Evolutionary conservation across 805 yeast species (phyloP).

Genomic region (Candida rishiriensis): DNA sequence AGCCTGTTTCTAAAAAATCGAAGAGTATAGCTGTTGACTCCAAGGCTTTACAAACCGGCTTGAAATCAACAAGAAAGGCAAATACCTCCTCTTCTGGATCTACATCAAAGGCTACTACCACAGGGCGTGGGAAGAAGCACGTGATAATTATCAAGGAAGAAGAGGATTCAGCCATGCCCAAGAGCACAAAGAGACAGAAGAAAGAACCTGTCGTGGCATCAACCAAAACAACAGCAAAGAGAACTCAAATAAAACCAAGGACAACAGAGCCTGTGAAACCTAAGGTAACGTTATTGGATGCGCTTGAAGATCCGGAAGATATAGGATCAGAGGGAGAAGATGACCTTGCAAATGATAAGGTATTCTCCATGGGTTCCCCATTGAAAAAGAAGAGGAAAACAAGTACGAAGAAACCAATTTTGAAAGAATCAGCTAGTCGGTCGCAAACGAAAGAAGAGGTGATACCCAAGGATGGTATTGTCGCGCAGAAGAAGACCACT

Average conservation of each 20-base stretch:
- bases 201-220: neutral
- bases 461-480: neutral
- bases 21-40: too few species aligned
- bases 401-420: neutral
- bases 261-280: too few species aligned
- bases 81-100: too few species aligned
- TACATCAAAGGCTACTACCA: neutral
- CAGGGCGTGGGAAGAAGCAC: neutral
- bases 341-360: conserved; percentile 4
- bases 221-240: neutral
- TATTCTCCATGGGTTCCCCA: conserved; percentile 9
- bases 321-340: neutral
- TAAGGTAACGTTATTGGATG: conserved; percentile 1
- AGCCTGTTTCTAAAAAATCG: neutral
- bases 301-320: conserved; percentile 8
- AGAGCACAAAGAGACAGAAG: neutral
- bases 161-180: neutral
- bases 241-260: neutral
- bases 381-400: neutral
- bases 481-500: neutral
- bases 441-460: neutral
- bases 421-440: too few species aligned
- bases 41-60: too few species aligned
- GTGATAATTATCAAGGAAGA: neutral
- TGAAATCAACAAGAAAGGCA: neutral